Conservation (phyloP, 106 monocot species). For the Acorus calamus region DNA sequence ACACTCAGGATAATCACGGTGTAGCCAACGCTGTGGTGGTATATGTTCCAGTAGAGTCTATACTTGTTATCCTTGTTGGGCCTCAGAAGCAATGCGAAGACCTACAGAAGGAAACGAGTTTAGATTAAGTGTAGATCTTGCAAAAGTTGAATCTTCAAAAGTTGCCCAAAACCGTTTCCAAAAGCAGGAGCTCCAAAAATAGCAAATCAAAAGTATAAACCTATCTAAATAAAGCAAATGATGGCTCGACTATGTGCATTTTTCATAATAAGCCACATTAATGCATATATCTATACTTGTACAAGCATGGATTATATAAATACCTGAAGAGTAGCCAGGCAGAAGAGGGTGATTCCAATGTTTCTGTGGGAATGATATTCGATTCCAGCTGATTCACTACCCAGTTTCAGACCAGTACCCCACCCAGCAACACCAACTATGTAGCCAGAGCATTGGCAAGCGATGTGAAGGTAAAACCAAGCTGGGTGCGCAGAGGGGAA, state of each 20-base stretch:
- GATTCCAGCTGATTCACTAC: slow-evolving; percentile 44
- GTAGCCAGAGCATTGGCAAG: slow-evolving; percentile 46
- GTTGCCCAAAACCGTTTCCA: background rate
- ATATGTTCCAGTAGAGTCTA: slow-evolving; percentile 66
- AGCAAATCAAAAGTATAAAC: too few species aligned
- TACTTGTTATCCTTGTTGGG: slow-evolving; percentile 68
- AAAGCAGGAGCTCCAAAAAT: too few species aligned
- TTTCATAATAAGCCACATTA: too few species aligned
- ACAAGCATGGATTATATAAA: too few species aligned
- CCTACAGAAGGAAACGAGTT: slow-evolving; percentile 8
- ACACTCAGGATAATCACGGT: slow-evolving; percentile 46
- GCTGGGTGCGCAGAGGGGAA: slow-evolving; percentile 51
- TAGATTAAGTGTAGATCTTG: background rate
- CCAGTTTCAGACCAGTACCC: slow-evolving; percentile 47
- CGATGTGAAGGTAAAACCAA: slow-evolving; percentile 61
- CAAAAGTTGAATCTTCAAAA: background rate
- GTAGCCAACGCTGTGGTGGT: slow-evolving; percentile 64
- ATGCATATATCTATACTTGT: too few species aligned
- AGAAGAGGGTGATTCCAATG: slow-evolving; percentile 54
- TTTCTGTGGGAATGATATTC: slow-evolving; percentile 32
- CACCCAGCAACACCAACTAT: slow-evolving; percentile 41
- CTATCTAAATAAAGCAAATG: too few species aligned
- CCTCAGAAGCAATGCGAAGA: slow-evolving; percentile 67
- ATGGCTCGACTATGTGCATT: too few species aligned
- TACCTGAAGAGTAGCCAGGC: slow-evolving; percentile 46